These are phyloP conservation scores for Suillus clintonianus DNA, from an alignment of 768 basidiomycete genomes.

Conservation along the genomic window DNA sequence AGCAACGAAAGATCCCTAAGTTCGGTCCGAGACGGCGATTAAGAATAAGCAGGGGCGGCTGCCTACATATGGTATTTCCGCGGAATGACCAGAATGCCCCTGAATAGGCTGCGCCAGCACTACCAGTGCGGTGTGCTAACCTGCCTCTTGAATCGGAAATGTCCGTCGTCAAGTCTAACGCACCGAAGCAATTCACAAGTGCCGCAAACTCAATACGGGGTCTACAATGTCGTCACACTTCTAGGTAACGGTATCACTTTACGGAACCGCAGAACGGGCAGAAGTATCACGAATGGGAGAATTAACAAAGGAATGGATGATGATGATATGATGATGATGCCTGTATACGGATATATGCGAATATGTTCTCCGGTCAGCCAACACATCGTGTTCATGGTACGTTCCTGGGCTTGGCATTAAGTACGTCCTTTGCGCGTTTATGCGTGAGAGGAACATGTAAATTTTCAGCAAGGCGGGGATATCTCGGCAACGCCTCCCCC, in stretches of 20 bases:
- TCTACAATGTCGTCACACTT: not conserved
- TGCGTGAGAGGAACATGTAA: not conserved
- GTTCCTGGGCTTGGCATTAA: not conserved
- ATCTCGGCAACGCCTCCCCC: not conserved
- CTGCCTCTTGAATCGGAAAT: not conserved
- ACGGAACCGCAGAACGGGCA: not conserved
- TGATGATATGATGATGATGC: no score
- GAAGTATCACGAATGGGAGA: not conserved
- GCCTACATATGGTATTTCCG: not conserved
- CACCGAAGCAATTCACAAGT: not conserved
- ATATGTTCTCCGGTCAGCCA: not conserved
- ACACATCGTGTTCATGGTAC: not conserved
- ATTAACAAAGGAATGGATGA: not conserved
- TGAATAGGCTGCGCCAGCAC: not conserved
- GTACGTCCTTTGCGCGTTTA: not conserved
- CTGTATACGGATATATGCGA: not conserved
- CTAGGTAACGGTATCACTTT: not conserved
- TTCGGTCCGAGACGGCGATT: conserved; percentile 2
- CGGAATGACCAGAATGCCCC: not conserved
- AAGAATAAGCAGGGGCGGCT: not conserved
- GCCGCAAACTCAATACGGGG: not conserved
- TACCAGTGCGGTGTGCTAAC: not conserved
- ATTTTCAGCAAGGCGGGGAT: not conserved
- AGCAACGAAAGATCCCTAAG: not conserved
- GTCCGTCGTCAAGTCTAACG: not conserved